Evolutionary conservation across 495 filamentous ascomycete species (phyloP).

Genomic region (Lepidopterella palustris): DNA sequence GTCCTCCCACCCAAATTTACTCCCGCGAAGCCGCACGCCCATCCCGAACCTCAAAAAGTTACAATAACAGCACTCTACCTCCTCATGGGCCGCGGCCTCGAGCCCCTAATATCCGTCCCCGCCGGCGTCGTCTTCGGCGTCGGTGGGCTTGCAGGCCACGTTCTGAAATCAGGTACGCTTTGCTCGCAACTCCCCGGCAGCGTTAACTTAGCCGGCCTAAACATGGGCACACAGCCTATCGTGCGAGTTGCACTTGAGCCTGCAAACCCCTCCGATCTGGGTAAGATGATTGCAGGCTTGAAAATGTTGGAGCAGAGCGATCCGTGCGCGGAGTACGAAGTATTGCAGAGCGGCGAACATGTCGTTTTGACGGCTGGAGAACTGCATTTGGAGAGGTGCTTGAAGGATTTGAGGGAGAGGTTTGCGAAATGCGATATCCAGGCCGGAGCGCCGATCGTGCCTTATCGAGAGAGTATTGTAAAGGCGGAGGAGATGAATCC

Average conservation of each 20-base stretch:
- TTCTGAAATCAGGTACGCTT: conserved; percentile 90
- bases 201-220: conserved; percentile 88
- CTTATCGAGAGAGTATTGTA: conserved; percentile 89
- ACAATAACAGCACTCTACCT: conserved; percentile 87
- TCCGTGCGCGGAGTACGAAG: conserved; percentile 91
- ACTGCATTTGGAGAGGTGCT: conserved; percentile 85
- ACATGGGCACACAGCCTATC: conserved; percentile 72
- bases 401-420: conserved; percentile 88
- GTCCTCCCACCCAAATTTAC: conserved; percentile 88
- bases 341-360: conserved; percentile 88
- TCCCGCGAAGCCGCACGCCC: conserved; percentile 66
- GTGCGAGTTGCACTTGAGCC: conserved; percentile 94
- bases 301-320: conserved; percentile 89
- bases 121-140: conserved; percentile 97
- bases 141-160: conserved; percentile 78
- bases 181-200: conserved; percentile 82
- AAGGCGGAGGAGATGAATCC: conserved; percentile 83
- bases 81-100: conserved; percentile 87
- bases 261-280: conserved; percentile 74
- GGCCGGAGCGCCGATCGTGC: conserved; percentile 86
- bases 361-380: conserved; percentile 92
- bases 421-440: conserved; percentile 96
- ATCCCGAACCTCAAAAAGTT: conserved; percentile 73
- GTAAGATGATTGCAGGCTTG: conserved; percentile 88
- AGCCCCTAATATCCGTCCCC: conserved; percentile 74